These are phyloP conservation scores for Alternaria rosae DNA, from an alignment of 2,329 filamentous ascomycete species.

Conservation along the genomic window DNA sequence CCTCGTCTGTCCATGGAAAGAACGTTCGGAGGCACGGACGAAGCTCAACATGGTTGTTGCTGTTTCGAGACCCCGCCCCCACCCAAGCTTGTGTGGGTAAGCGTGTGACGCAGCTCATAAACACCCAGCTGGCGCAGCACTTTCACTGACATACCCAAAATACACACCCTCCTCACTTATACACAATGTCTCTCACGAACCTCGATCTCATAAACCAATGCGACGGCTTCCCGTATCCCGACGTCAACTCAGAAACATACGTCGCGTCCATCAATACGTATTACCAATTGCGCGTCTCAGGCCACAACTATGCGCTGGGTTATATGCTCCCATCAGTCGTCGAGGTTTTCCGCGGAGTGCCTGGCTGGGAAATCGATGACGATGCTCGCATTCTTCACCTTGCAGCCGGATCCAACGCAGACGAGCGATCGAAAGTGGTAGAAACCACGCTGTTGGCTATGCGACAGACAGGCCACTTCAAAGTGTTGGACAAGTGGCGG, in stretches of 20 bases:
- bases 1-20: not conserved
- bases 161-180: not conserved
- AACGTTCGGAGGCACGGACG: not conserved
- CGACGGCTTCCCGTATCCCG: constrained; percentile 80
- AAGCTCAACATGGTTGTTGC: not conserved
- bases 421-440: constrained; percentile 67
- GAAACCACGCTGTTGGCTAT: constrained; percentile 70
- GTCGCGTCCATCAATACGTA: constrained; percentile 62
- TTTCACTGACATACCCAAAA: not conserved
- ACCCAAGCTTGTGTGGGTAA: constrained; percentile 16
- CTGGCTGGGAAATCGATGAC: constrained; percentile 68
- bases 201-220: constrained; percentile 65
- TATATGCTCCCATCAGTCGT: constrained; percentile 69
- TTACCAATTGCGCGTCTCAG: constrained; percentile 72
- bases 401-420: constrained; percentile 65
- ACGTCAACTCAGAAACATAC: constrained; percentile 64
- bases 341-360: constrained; percentile 60
- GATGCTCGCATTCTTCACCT: constrained; percentile 69
- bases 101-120: constrained; percentile 19
- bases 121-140: constrained; percentile 1
- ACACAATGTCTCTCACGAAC: constrained; percentile 53
- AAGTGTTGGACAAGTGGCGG: constrained; percentile 65
- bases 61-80: constrained; percentile 34
- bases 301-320: constrained; percentile 67
- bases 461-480: constrained; percentile 74